Conservation (phyloP, 306 rosid genomes). For the Cicer judaicum region DNA sequence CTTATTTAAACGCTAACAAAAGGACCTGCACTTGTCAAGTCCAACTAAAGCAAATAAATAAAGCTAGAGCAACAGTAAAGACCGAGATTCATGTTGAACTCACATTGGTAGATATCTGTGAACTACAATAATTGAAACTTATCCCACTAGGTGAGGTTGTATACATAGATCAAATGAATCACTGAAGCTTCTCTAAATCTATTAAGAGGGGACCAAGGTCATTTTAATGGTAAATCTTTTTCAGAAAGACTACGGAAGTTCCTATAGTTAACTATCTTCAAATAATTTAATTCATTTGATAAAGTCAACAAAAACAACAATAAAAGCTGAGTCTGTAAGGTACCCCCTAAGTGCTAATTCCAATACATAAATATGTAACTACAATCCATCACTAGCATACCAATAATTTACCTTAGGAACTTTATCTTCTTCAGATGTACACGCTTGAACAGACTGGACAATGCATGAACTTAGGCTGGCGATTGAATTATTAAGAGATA, state of each 20-base stretch:
- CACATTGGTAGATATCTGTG: background rate
- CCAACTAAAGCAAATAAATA: background rate
- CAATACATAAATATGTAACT: constrained; percentile 1
- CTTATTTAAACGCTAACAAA: background rate
- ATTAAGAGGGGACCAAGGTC: constrained; percentile 6
- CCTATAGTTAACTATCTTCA: background rate
- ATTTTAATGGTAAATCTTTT: constrained; percentile 4
- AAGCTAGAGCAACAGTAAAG: background rate
- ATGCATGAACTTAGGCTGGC: constrained; percentile 76
- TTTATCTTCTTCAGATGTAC: constrained; percentile 55
- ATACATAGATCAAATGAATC: constrained; percentile 6
- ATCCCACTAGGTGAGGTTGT: constrained; percentile 1
- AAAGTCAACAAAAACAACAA: constrained; percentile 1
- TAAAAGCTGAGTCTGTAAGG: background rate
- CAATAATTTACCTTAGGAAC: constrained; percentile 54
- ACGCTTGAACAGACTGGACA: constrained; percentile 61
- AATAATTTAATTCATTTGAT: constrained; percentile 10
- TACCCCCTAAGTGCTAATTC: background rate
- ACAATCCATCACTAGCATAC: constrained; percentile 7
- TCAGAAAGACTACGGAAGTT: background rate
- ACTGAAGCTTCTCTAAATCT: constrained; percentile 5
- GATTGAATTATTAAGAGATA: constrained; percentile 60
- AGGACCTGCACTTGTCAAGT: background rate
- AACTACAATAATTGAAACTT: constrained; percentile 3
- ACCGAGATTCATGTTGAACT: background rate